These are phyloP conservation scores for Scolecobasidium constrictum DNA, from an alignment of 2,329 filamentous ascomycete species.

Conservation along the genomic window DNA sequence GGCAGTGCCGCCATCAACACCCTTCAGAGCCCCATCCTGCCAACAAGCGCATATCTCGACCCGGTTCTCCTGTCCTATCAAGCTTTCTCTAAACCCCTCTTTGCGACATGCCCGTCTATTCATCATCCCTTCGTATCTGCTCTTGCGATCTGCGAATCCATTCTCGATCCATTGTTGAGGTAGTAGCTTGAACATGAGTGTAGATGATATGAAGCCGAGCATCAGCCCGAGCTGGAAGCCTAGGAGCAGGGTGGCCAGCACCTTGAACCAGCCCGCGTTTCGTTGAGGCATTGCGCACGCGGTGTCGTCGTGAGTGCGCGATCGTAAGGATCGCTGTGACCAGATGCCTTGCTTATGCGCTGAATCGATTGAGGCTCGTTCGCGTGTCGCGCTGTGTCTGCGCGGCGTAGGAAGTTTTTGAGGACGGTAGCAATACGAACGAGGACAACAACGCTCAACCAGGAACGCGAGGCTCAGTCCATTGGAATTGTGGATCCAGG, in stretches of 20 bases:
- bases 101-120: background rate
- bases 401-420: too few species aligned
- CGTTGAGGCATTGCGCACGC: slow-evolving; percentile 7
- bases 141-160: slow-evolving; percentile 6
- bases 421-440: too few species aligned
- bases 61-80: background rate
- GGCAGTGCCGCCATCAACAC: background rate
- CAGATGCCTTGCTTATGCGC: too few species aligned
- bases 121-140: background rate
- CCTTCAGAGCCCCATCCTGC: background rate
- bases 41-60: slow-evolving; percentile 8
- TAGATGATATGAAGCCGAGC: slow-evolving; percentile 8
- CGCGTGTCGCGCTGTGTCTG: too few species aligned
- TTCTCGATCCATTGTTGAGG: slow-evolving; percentile 8
- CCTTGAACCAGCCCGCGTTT: slow-evolving; percentile 6
- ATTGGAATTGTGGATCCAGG: too few species aligned
- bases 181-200: slow-evolving; percentile 6
- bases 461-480: too few species aligned
- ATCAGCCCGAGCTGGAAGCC: slow-evolving; percentile 9
- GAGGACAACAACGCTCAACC: too few species aligned
- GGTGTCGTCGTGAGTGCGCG: too few species aligned
- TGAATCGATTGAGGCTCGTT: too few species aligned
- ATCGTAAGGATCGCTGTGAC: too few species aligned
- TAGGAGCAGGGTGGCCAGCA: slow-evolving; percentile 6
- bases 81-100: slow-evolving; percentile 4